Conservation (phyloP, 495 filamentous ascomycete genomes). For the Xanthoparmelia taractica region DNA sequence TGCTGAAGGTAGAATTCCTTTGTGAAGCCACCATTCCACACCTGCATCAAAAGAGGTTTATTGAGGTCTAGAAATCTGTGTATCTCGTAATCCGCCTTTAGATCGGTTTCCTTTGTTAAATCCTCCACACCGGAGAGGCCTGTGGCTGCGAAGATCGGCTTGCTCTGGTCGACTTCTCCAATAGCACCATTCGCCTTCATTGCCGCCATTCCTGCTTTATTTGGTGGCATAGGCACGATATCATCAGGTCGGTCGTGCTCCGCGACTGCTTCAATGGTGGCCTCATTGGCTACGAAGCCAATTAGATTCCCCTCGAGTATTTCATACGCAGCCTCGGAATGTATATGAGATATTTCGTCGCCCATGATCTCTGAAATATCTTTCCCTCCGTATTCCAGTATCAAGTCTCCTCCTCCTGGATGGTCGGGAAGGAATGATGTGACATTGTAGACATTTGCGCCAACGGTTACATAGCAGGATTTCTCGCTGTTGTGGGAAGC, state of each 20-base stretch:
- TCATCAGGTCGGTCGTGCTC: slow-evolving; percentile 39
- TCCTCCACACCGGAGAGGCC: slow-evolving; percentile 84
- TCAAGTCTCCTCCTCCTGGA: slow-evolving; percentile 81
- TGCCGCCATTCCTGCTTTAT: slow-evolving; percentile 34
- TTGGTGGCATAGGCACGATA: slow-evolving; percentile 41
- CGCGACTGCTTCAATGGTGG: slow-evolving; percentile 39
- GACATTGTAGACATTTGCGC: slow-evolving; percentile 87
- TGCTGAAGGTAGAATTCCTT: slow-evolving; percentile 96
- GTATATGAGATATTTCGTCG: slow-evolving; percentile 73
- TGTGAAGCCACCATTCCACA: slow-evolving; percentile 79
- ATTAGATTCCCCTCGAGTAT: slow-evolving; percentile 78
- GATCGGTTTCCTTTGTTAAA: slow-evolving; percentile 76
- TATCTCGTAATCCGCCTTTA: slow-evolving; percentile 61
- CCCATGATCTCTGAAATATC: slow-evolving; percentile 77
- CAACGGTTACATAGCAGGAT: slow-evolving; percentile 90
- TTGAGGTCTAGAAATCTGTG: slow-evolving; percentile 92
- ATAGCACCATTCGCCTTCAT: slow-evolving; percentile 30
- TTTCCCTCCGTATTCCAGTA: slow-evolving; percentile 84
- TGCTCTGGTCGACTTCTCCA: slow-evolving; percentile 27
- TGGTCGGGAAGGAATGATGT: slow-evolving; percentile 82
- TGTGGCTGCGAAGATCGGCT: slow-evolving; percentile 59
- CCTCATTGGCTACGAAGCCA: slow-evolving; percentile 57
- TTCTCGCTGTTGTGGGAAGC: slow-evolving; percentile 67
- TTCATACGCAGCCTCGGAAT: slow-evolving; percentile 88
- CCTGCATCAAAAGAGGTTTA: slow-evolving; percentile 76